phyloP scores from a whole-genome alignment of 2,329 filamentous ascomycete species.

The Zymoseptoria tritici region DNA sequence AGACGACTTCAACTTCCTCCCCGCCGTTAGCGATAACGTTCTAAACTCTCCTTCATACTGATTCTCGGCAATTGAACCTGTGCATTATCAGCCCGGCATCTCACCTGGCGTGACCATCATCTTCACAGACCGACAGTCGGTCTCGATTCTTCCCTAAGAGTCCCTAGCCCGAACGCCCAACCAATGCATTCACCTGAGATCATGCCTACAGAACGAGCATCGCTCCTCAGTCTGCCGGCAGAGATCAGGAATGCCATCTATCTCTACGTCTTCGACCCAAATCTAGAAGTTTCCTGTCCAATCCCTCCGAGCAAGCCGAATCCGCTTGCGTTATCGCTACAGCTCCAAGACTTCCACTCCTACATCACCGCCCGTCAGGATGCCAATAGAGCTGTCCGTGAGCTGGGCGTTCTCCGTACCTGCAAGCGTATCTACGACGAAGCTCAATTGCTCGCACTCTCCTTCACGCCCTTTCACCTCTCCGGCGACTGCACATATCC shows the following conservation, averaged over 20 bases:
- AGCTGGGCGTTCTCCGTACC: constrained; percentile 16
- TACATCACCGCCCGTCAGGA: constrained; percentile 6
- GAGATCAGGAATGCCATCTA: constrained; percentile 27
- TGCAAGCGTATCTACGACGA: constrained; percentile 25
- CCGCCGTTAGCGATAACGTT: background rate
- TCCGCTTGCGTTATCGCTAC: constrained; percentile 8
- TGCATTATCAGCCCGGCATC: background rate
- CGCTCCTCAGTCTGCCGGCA: constrained; percentile 22
- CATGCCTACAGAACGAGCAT: constrained; percentile 9
- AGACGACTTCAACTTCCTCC: background rate
- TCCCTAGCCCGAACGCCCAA: background rate
- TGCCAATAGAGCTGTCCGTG: constrained; percentile 3
- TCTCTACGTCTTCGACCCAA: constrained; percentile 17
- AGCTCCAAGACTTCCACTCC: constrained; percentile 7
- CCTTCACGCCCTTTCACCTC: constrained; percentile 24
- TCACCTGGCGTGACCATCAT: background rate
- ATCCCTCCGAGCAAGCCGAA: constrained; percentile 3
- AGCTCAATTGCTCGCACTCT: constrained; percentile 27
- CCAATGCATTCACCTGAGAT: background rate
- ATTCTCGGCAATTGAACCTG: background rate
- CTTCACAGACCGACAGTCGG: background rate
- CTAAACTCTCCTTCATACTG: background rate
- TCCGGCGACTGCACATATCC: constrained; percentile 20
- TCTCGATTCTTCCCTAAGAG: background rate
- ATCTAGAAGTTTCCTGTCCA: background rate